Evolutionary conservation across 1,284 basidiomycete species (phyloP), one percentile per base, ranked within the genome.

Genomic region (Afroboletus lepidellus): DNA sequence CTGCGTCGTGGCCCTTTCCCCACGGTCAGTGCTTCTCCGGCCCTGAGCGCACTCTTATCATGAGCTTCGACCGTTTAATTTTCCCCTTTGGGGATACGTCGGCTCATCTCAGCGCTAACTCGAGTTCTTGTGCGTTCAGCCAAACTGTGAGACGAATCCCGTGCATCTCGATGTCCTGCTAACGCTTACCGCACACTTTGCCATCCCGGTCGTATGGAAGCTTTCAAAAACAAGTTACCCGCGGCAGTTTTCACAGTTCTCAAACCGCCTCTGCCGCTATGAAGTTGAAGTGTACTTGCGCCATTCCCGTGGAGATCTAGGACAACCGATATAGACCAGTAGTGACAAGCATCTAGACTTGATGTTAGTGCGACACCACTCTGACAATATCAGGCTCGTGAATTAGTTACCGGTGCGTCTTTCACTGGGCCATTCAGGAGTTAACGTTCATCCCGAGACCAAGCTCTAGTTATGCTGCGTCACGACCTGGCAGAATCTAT

Each of bases 11-110:
- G 29, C 33, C 38, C 13, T 44, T 59, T 48, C 47, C 50, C 53
- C 64, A 65, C 60, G 62, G 27, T 24, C 36, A 11, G 12, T 38
- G 49, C 60, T 65, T 63, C 50, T 46, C 32, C 29, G 16, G 42
- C 33, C 37, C 58, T 49, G 25, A 34, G 13, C 27, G 9, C 27
- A 23, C 46, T 42, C 44, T 46, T 50, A 50, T 53, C 57, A 39
- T 23, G 38, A 38, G 20, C 51, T 58, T 63, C 48, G 21, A 39
- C 46, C 21, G 39, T 24, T 65, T 54, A 50, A 56, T 52, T 38
- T 52, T 43, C 49, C 46, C n/a, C 43, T 33, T 53, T 34, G 24
- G 47, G 43, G 43, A 18, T 41, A 48, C 8, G 34, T 30, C 45
- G n/a, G 43, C 44, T 30, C 30, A 27, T 13, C 39, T 29, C 33